Evolutionary conservation across 805 yeast species (phyloP).

Genomic region (Spathaspora sp.): DNA sequence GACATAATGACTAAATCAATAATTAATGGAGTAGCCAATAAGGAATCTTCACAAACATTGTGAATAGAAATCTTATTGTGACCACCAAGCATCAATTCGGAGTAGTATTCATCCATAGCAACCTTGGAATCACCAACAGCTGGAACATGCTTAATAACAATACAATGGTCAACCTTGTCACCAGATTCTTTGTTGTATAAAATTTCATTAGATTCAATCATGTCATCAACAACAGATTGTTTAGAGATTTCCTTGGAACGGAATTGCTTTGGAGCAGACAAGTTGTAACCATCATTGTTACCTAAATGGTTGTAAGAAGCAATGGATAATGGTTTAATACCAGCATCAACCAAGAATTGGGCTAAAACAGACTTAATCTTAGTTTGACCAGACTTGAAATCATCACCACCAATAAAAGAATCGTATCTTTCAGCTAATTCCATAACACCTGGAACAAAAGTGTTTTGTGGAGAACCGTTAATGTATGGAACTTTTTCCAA

Average conservation of each 20-base stretch:
- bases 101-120: slow-evolving; percentile 97
- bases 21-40: slow-evolving; percentile 91
- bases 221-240: slow-evolving; percentile 90
- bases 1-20: slow-evolving; percentile 87
- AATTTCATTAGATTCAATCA: slow-evolving; percentile 81
- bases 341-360: slow-evolving; percentile 94
- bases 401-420: slow-evolving; percentile 92
- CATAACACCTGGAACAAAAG: slow-evolving; percentile 93
- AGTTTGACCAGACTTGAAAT: slow-evolving; percentile 95
- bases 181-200: slow-evolving; percentile 80
- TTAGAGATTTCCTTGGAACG: slow-evolving; percentile 94
- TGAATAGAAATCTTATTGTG: slow-evolving; percentile 92
- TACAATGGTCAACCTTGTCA: slow-evolving; percentile 82
- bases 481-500: slow-evolving; percentile 86
- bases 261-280: slow-evolving; percentile 89
- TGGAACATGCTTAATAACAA: slow-evolving; percentile 88
- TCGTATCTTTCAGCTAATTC: slow-evolving; percentile 78
- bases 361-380: slow-evolving; percentile 95
- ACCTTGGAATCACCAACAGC: slow-evolving; percentile 97
- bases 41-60: slow-evolving; percentile 94
- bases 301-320: slow-evolving; percentile 97
- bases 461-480: slow-evolving; percentile 96
- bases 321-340: slow-evolving; percentile 89
- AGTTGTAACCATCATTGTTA: slow-evolving; percentile 91
- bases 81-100: slow-evolving; percentile 96